phyloP scores from a whole-genome alignment of 495 filamentous ascomycete genomes.

The Talaromyces stipitatus region DNA sequence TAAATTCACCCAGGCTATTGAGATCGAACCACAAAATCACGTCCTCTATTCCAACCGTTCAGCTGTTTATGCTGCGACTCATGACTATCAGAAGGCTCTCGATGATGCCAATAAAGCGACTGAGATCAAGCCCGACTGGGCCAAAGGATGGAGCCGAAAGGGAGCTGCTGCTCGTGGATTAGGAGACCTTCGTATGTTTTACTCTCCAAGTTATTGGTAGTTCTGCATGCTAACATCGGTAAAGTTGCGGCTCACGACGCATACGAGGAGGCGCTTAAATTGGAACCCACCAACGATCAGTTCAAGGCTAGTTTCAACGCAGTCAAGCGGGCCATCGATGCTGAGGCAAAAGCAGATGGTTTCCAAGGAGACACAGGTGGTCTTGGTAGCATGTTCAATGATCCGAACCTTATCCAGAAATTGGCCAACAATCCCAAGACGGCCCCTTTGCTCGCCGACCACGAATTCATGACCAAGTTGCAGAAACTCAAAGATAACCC shows the following conservation, averaged over 20 bases:
- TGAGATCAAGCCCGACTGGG: slow-evolving; percentile 95
- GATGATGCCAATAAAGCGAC: slow-evolving; percentile 88
- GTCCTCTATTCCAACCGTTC: slow-evolving; percentile 97
- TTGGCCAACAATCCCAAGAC: slow-evolving; percentile 93
- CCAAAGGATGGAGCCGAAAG: slow-evolving; percentile 89
- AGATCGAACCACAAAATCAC: slow-evolving; percentile 81
- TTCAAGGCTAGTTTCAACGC: slow-evolving; percentile 79
- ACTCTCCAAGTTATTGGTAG: not conserved
- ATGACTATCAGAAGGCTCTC: slow-evolving; percentile 75
- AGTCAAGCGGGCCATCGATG: slow-evolving; percentile 81
- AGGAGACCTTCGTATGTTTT: slow-evolving; percentile 63
- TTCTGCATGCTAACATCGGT: slow-evolving; percentile 8
- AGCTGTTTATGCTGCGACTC: slow-evolving; percentile 87
- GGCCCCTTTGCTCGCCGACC: slow-evolving; percentile 71
- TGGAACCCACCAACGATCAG: slow-evolving; percentile 86
- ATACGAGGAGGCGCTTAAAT: slow-evolving; percentile 84
- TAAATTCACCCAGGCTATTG: slow-evolving; percentile 90
- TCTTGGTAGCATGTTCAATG: slow-evolving; percentile 84
- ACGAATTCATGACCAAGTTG: slow-evolving; percentile 83
- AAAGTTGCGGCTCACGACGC: slow-evolving; percentile 73
- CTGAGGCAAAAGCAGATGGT: slow-evolving; percentile 64
- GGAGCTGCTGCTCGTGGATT: slow-evolving; percentile 82
- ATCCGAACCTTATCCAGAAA: slow-evolving; percentile 83
- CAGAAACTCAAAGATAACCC: slow-evolving; percentile 75
- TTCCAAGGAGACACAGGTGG: slow-evolving; percentile 59